Evolutionary conservation across 2,329 filamentous ascomycete genomes (phyloP).

Genomic region (Verticillium tricorpus): DNA sequence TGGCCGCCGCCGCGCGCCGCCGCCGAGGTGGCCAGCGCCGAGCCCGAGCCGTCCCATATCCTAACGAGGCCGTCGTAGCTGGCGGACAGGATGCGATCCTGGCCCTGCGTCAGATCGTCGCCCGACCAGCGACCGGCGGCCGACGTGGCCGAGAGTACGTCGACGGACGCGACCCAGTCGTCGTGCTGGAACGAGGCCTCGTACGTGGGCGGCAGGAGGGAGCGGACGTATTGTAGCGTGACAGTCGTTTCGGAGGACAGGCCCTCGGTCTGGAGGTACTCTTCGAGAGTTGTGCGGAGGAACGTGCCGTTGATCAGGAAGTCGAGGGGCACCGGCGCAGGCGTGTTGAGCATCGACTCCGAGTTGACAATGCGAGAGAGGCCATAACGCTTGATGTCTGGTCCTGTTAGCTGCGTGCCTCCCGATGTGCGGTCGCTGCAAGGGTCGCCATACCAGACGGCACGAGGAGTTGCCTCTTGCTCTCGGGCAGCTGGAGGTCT

Average conservation of each 20-base stretch:
- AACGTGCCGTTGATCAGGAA: constrained; percentile 95
- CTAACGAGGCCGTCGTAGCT: constrained; percentile 87
- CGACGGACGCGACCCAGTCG: constrained; percentile 89
- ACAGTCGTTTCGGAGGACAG: constrained; percentile 85
- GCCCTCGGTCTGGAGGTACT: constrained; percentile 81
- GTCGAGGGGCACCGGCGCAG: constrained; percentile 73
- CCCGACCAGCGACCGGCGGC: constrained; percentile 53
- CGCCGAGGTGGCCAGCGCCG: constrained; percentile 73
- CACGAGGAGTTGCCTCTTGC: constrained; percentile 57
- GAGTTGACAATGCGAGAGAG: constrained; percentile 68
- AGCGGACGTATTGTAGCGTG: constrained; percentile 88
- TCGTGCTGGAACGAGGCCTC: constrained; percentile 94
- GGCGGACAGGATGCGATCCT: constrained; percentile 78
- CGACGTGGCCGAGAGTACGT: constrained; percentile 69
- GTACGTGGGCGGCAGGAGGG: constrained; percentile 82
- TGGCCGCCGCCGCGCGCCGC: constrained; percentile 66
- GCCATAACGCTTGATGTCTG: constrained; percentile 66
- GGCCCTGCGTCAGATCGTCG: constrained; percentile 44
- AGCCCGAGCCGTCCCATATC: constrained; percentile 86
- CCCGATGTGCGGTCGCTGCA: neutral
- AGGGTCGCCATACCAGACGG: constrained; percentile 44
- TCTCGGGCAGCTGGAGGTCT: constrained; percentile 59
- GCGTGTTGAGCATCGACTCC: constrained; percentile 63
- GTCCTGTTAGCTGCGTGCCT: neutral
- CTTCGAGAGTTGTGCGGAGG: constrained; percentile 81